Conservation (phyloP, 1,284 basidiomycete genomes). For the Athelia psychrophila region DNA sequence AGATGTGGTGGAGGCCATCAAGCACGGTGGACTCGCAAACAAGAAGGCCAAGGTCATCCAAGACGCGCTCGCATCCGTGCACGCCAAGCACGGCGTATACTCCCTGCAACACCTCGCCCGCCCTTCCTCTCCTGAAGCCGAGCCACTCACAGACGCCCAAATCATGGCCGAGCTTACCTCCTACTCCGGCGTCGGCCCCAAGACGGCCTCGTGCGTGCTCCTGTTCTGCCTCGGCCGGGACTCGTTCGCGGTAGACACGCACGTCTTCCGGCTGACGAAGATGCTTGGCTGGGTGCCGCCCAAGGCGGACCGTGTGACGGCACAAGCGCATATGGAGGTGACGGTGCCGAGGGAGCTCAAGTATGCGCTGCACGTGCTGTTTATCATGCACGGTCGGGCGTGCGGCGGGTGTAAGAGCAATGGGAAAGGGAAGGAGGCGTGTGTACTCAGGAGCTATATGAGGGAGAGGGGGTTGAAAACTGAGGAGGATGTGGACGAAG, state of each 20-base stretch:
- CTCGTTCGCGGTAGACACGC: slow-evolving; percentile 79
- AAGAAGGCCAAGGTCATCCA: slow-evolving; percentile 73
- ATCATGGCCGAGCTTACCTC: slow-evolving; percentile 71
- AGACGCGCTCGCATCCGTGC: slow-evolving; percentile 47
- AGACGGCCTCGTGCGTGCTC: slow-evolving; percentile 76
- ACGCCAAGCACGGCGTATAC: slow-evolving; percentile 51
- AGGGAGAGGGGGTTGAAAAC: slow-evolving; percentile 16
- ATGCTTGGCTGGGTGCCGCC: slow-evolving; percentile 69
- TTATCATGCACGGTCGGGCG: slow-evolving; percentile 61
- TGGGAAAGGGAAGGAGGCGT: slow-evolving; percentile 19
- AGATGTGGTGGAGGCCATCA: slow-evolving; percentile 59
- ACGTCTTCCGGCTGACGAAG: slow-evolving; percentile 65
- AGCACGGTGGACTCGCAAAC: slow-evolving; percentile 70
- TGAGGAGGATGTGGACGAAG: slow-evolving; percentile 7
- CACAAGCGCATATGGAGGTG: slow-evolving; percentile 71
- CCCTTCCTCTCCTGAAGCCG: background rate
- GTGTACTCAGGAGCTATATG: slow-evolving; percentile 29
- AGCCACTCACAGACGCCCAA: slow-evolving; percentile 43
- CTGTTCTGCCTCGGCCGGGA: slow-evolving; percentile 75
- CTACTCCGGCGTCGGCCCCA: slow-evolving; percentile 73
- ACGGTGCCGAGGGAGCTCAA: slow-evolving; percentile 62
- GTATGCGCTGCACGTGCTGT: slow-evolving; percentile 69
- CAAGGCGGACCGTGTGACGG: slow-evolving; percentile 59
- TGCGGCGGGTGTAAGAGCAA: slow-evolving; percentile 50
- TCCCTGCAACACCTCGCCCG: slow-evolving; percentile 49